Percentiles rank a stretch among this genome's conserved stretches.
Conservation (phyloP, 78 protist species). For the Tieghemostelium lacteum region DNA sequence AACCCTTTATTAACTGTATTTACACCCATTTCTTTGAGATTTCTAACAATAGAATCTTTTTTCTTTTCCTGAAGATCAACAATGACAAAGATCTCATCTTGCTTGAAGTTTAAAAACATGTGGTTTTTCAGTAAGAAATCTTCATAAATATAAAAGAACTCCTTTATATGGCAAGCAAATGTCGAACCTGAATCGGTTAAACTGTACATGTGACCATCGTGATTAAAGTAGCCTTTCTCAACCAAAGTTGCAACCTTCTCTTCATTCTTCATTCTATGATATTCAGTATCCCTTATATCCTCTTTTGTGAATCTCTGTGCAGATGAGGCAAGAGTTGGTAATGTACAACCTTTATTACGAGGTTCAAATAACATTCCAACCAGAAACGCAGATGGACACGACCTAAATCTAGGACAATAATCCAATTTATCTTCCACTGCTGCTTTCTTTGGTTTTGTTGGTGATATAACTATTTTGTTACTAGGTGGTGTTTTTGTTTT, state of each 20-base stretch:
- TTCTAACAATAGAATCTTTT: neutral
- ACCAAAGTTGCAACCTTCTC: neutral
- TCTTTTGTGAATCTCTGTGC: neutral
- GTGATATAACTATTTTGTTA: too few species aligned
- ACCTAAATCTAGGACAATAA: neutral
- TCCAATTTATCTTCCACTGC: neutral
- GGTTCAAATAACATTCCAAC: neutral
- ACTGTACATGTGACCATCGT: neutral
- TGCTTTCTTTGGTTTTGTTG: too few species aligned
- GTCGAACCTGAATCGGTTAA: neutral
- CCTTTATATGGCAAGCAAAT: neutral
- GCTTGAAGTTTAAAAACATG: neutral
- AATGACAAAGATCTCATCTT: neutral
- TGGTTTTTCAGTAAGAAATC: neutral
- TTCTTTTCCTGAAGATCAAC: slow-evolving; percentile 13
- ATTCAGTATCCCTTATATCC: neutral
- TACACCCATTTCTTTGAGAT: slow-evolving; percentile 2
- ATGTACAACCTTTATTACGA: neutral
- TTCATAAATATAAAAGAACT: neutral
- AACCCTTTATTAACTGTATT: neutral
- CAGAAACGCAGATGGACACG: neutral
- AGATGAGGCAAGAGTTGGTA: neutral
- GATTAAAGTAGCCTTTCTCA: neutral
- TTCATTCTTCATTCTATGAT: too few species aligned
- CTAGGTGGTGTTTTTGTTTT: too few species aligned